Evolutionary conservation across 2,329 filamentous ascomycete species (phyloP).

Genomic region (Colletotrichum lentis): DNA sequence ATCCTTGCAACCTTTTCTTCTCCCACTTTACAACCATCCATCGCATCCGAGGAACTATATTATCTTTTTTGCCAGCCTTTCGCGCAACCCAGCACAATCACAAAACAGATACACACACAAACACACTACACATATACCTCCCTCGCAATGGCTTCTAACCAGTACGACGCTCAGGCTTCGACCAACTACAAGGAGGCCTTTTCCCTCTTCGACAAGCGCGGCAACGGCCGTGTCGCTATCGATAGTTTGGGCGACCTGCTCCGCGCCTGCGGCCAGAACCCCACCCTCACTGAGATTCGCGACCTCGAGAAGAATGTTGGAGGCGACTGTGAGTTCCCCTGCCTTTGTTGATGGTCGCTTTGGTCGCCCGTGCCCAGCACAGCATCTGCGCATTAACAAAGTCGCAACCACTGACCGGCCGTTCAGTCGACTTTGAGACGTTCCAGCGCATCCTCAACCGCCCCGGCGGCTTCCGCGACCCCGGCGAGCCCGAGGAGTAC

Average conservation of each 20-base stretch:
- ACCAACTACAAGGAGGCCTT: slow-evolving; percentile 99
- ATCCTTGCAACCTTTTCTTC: not conserved
- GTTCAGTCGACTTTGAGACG: slow-evolving; percentile 92
- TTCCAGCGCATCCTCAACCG: slow-evolving; percentile 98
- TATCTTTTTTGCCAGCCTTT: not conserved
- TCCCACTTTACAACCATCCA: not conserved
- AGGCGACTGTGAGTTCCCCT: slow-evolving; percentile 78
- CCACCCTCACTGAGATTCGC: slow-evolving; percentile 88
- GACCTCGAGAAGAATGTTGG: slow-evolving; percentile 92
- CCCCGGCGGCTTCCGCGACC: slow-evolving; percentile 96
- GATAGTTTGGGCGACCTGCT: slow-evolving; percentile 92
- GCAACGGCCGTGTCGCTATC: slow-evolving; percentile 87
- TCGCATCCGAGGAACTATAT: not conserved
- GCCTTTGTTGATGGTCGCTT: no score
- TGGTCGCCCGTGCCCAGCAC: no score
- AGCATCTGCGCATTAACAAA: not conserved
- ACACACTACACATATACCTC: not conserved
- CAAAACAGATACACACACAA: not conserved
- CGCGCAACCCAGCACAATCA: slow-evolving; percentile 1
- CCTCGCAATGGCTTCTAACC: slow-evolving; percentile 59
- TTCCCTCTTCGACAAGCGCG: slow-evolving; percentile 99
- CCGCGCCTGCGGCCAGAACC: slow-evolving; percentile 97
- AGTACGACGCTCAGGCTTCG: slow-evolving; percentile 68
- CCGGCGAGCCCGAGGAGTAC: slow-evolving; percentile 97
- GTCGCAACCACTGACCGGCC: slow-evolving; percentile 27